A percentile compares a stretch with the other conserved stretches of the same genome.
Conservation (phyloP, 225 moss, liverwort and hornwort genomes). For the Lunularia cruciata region DNA sequence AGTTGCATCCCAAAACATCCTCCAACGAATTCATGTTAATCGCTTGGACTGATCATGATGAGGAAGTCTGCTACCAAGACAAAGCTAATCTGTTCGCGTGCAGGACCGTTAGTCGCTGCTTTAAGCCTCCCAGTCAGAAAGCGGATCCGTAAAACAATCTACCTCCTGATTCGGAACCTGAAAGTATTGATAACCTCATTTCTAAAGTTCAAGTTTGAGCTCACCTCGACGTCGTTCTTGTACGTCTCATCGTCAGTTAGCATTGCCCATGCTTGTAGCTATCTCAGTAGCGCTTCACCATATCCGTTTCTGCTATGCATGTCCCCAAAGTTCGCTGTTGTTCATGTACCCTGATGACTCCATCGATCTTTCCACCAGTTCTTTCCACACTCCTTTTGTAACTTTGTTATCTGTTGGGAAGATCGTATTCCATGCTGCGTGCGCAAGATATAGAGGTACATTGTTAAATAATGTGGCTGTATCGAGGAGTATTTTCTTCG, state of each 20-base stretch:
- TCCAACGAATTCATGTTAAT: too few relatives aligned
- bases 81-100: too few relatives aligned
- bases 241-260: too few relatives aligned
- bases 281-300: background rate
- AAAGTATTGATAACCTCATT: too few relatives aligned
- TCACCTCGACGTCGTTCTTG: too few relatives aligned
- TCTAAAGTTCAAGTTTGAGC: too few relatives aligned
- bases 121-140: too few relatives aligned
- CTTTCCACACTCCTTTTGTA: background rate
- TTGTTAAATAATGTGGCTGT: conserved; percentile 1
- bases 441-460: background rate
- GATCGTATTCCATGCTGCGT: background rate
- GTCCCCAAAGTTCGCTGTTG: conserved; percentile 6
- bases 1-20: background rate
- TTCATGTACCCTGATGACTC: background rate
- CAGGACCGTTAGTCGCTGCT: too few relatives aligned
- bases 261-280: background rate
- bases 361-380: background rate
- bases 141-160: too few relatives aligned
- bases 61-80: too few relatives aligned
- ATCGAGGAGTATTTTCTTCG: background rate
- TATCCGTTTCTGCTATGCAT: background rate
- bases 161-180: too few relatives aligned
- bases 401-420: background rate
- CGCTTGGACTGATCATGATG: too few relatives aligned